Percentiles rank a stretch among this genome's conserved stretches.
phyloP scores from a whole-genome alignment of 169 alveolate species.

The Perkinsus chesapeaki region DNA sequence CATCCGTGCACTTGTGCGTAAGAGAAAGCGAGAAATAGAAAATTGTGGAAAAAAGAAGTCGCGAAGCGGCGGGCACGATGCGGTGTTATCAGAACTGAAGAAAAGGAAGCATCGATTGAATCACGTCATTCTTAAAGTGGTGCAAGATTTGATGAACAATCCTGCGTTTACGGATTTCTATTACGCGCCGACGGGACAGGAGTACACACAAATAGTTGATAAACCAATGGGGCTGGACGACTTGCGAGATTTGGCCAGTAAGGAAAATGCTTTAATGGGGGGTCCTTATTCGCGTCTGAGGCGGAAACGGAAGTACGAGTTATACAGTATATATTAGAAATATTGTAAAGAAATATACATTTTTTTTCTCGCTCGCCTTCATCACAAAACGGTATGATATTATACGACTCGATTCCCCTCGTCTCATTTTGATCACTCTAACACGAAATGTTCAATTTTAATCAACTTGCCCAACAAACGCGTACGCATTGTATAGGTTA shows the following conservation, averaged over 20 bases:
- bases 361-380: too few relatives aligned
- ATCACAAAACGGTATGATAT: too few relatives aligned
- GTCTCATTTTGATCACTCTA: too few relatives aligned
- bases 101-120: neutral
- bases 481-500: too few relatives aligned
- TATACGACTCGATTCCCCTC: too few relatives aligned
- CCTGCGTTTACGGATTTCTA: neutral
- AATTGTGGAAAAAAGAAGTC: neutral
- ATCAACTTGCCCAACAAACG: too few relatives aligned
- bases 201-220: neutral
- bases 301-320: too few relatives aligned
- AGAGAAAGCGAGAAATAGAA: neutral
- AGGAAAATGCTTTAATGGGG: too few relatives aligned
- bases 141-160: neutral
- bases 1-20: neutral
- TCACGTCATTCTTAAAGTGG: neutral
- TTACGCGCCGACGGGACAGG: neutral
- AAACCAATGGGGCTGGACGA: neutral
- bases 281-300: too few relatives aligned
- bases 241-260: neutral
- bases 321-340: too few relatives aligned
- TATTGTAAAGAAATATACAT: too few relatives aligned
- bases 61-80: neutral
- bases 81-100: neutral
- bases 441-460: too few relatives aligned